phyloP scores from a whole-genome alignment of 352 stramenopile genomes.

The Globisporangium apiculatum region DNA sequence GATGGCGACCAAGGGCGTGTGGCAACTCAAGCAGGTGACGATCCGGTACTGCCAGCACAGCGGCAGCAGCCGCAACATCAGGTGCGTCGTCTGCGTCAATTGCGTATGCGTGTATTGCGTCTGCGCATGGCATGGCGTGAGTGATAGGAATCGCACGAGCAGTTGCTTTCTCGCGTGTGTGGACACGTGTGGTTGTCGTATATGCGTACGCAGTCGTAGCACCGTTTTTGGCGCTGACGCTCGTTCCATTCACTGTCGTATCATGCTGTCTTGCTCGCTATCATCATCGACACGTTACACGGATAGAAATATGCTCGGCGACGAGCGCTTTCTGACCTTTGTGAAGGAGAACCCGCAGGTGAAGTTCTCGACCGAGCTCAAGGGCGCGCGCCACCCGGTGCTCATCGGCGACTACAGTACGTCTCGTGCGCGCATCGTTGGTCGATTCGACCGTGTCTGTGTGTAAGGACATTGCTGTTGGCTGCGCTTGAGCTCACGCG shows the following conservation, averaged over 20 bases:
- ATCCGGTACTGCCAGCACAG: conserved; percentile 78
- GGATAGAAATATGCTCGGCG: conserved; percentile 55
- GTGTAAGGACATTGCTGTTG: no score
- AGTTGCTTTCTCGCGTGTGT: neutral
- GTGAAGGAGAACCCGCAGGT: conserved; percentile 86
- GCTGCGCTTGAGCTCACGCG: neutral
- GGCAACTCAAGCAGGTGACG: conserved; percentile 74
- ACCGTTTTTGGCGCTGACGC: neutral
- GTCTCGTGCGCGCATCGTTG: neutral
- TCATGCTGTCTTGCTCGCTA: neutral
- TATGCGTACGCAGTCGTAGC: neutral
- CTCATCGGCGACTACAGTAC: conserved; percentile 82
- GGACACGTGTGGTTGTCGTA: neutral
- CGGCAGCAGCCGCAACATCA: conserved; percentile 71
- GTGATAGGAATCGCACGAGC: no score
- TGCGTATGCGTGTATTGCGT: neutral
- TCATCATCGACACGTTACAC: neutral
- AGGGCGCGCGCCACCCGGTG: conserved; percentile 73
- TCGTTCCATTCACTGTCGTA: neutral
- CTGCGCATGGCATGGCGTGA: no score
- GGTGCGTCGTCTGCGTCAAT: conserved; percentile 16
- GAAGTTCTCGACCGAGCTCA: conserved; percentile 78
- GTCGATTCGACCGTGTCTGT: neutral
- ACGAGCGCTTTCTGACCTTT: conserved; percentile 75
- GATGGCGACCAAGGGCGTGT: conserved; percentile 74